Evolutionary conservation across 2,329 filamentous ascomycete genomes (phyloP).

Genomic region (Juglanconis sp.): DNA sequence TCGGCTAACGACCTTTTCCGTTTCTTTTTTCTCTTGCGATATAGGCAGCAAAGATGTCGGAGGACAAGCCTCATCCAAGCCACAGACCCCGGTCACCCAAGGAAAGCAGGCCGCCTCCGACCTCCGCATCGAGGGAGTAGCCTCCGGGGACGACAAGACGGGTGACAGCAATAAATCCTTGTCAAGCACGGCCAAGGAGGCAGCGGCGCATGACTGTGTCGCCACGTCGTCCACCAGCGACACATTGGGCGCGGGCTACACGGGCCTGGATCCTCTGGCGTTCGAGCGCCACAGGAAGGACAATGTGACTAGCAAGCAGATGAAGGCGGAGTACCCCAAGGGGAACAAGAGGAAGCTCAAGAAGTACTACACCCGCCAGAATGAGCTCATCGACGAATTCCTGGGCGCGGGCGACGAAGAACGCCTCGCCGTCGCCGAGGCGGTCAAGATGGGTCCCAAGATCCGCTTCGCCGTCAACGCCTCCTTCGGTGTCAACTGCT

Average conservation of each 20-base stretch:
- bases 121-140: neutral
- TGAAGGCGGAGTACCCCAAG: constrained; percentile 45
- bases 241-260: neutral
- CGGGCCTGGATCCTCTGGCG: constrained; percentile 33
- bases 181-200: neutral
- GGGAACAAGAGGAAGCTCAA: constrained; percentile 41
- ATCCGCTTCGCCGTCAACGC: constrained; percentile 53
- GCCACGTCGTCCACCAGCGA: neutral
- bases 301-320: constrained; percentile 40
- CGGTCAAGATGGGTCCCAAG: constrained; percentile 45
- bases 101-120: constrained; percentile 11
- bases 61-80: neutral
- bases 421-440: constrained; percentile 47
- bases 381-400: constrained; percentile 49
- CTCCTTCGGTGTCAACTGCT: constrained; percentile 50
- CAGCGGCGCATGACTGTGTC: neutral
- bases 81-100: constrained; percentile 5
- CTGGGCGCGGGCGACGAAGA: constrained; percentile 56
- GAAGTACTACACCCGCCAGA: constrained; percentile 46
- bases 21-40: constrained; percentile 3
- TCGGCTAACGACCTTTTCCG: constrained; percentile 3
- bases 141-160: neutral
- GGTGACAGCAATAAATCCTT: neutral
- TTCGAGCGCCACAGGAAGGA: constrained; percentile 38
- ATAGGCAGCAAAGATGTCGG: constrained; percentile 1